Evolutionary conservation across 2,329 filamentous ascomycete genomes (phyloP), one percentile per base, ranked within the genome.

Genomic region (Arthroderma sp.): DNA sequence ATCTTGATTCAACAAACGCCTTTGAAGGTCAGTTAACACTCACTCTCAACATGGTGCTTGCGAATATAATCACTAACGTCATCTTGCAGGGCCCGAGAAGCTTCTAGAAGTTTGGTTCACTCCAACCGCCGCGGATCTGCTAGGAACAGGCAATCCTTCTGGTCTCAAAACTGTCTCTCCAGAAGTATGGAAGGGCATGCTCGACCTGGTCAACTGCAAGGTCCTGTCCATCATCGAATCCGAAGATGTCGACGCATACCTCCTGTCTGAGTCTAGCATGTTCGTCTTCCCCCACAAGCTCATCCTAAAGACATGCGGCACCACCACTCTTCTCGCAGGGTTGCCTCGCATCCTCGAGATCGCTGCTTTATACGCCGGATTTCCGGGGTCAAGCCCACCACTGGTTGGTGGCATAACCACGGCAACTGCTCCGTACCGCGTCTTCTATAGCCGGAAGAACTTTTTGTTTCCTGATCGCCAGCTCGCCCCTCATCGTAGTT

Each of bases 211-310:
- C 68, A 94, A 95, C 64, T 98, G 91, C 80, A 91, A 98, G 70
- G 87, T 98, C 45, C 74, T 98, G 45, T 98, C 91, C 3, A 83
- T 94, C 50, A 78, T 98, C 51, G 82, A 89, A 61, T 94, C 89
- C 27, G 87, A 94, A 51, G 82, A 89, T 60, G 83, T 96, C 56
- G 91, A 98, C 61, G 89, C 91, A 53, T 98, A 98, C 62, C 78
- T 98, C 5, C 75, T 98, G 45, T 98, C 91, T 51, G 91, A 98
- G 69, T 96, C 91, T 36, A 96, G 91, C 83, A 94, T 98, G 88
- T 98, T 98, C 63, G 86, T 98, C 56, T 98, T 94, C 66, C 87
- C 88, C n/a, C 91, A 98, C 77, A 98, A 98, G 74, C 77, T 98
- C 52, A 94, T 98, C 49, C 73, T 98, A 54, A 98, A 98, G 77